Conservation (phyloP, 1,284 basidiomycete genomes). For the Pisolithus thermaeus region DNA sequence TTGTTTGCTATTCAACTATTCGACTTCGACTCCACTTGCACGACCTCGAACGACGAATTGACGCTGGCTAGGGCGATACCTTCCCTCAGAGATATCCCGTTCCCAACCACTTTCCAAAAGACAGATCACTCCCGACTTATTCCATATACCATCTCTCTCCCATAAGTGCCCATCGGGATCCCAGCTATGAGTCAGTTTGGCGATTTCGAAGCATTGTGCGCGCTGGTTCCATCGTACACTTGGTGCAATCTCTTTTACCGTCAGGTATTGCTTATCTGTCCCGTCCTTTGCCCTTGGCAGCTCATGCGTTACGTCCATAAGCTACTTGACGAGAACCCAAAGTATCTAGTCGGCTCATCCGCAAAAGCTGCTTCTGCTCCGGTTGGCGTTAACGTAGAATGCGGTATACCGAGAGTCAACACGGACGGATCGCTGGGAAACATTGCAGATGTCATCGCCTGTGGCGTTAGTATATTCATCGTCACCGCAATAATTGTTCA, state of each 20-base stretch:
- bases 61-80: conserved; percentile 18
- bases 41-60: conserved; percentile 10
- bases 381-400: conserved; percentile 52
- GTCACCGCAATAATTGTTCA: conserved; percentile 42
- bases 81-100: conserved; percentile 14
- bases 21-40: conserved; percentile 17
- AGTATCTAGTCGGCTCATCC: conserved; percentile 36
- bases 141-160: not conserved
- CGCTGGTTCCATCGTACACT: conserved; percentile 54
- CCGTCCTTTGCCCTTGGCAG: conserved; percentile 1
- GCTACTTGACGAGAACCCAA: conserved; percentile 31
- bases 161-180: not conserved
- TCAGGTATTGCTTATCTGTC: conserved; percentile 35
- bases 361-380: conserved; percentile 41
- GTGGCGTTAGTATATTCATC: conserved; percentile 53
- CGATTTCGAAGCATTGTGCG: conserved; percentile 54
- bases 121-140: conserved; percentile 3
- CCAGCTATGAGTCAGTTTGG: conserved; percentile 50
- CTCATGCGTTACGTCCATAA: conserved; percentile 11
- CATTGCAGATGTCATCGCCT: conserved; percentile 68
- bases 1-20: conserved; percentile 23
- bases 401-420: conserved; percentile 46
- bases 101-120: conserved; percentile 1
- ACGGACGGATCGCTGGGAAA: conserved; percentile 56
- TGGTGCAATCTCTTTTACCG: conserved; percentile 71